Conservation (phyloP, 208 protist species). For the Porcisia deanei region DNA sequence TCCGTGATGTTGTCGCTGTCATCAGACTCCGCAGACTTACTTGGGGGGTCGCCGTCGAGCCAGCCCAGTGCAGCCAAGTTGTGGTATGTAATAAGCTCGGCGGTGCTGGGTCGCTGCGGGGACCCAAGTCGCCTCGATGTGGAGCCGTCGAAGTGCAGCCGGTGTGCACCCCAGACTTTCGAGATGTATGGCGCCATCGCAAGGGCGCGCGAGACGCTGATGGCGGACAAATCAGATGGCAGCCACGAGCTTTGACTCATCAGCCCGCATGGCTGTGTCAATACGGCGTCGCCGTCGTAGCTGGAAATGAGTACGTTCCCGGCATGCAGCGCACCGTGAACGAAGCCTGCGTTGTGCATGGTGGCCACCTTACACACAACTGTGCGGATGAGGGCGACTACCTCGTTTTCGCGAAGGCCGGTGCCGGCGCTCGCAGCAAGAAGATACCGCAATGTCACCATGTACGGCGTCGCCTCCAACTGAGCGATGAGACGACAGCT, state of each 20-base stretch:
- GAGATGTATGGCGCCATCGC: slow-evolving; percentile 25
- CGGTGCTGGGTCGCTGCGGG: slow-evolving; percentile 13
- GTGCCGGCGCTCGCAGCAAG: slow-evolving; percentile 41
- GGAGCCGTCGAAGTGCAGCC: neutral
- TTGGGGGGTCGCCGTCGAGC: neutral
- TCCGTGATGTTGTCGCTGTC: neutral
- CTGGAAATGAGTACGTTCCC: slow-evolving; percentile 77
- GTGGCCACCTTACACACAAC: slow-evolving; percentile 39
- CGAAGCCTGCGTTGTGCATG: slow-evolving; percentile 63
- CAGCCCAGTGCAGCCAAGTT: slow-evolving; percentile 26
- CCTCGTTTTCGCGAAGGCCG: slow-evolving; percentile 38
- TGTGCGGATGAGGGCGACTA: slow-evolving; percentile 54
- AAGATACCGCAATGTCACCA: slow-evolving; percentile 60
- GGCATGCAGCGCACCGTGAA: slow-evolving; percentile 76
- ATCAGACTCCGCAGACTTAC: neutral
- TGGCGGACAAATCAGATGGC: slow-evolving; percentile 29
- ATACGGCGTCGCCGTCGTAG: slow-evolving; percentile 57
- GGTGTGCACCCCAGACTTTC: slow-evolving; percentile 24
- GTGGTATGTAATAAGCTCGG: slow-evolving; percentile 35
- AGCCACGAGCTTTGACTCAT: slow-evolving; percentile 32
- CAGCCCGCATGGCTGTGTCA: slow-evolving; percentile 63
- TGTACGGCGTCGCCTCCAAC: slow-evolving; percentile 60
- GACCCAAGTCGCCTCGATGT: slow-evolving; percentile 20
- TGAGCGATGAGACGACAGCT: slow-evolving; percentile 59
- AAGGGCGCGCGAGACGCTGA: slow-evolving; percentile 26